Percentiles rank a stretch among this genome's conserved stretches.
These are phyloP conservation scores for Mycena latifolia DNA, from an alignment of 768 basidiomycete genomes.

Conservation along the genomic window DNA sequence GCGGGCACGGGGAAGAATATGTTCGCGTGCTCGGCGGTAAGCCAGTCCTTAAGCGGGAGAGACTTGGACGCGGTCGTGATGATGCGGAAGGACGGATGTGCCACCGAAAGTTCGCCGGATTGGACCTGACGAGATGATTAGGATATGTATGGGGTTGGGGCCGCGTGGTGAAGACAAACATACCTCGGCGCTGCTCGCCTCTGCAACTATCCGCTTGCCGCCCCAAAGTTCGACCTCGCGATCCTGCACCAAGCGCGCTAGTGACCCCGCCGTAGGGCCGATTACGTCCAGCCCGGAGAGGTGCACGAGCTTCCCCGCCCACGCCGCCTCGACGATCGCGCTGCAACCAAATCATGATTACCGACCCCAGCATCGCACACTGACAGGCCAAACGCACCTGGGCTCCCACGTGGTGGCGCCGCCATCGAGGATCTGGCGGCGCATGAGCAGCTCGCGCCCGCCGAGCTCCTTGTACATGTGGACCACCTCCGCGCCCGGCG, in stretches of 20 bases:
- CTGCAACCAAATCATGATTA: constrained; percentile 42
- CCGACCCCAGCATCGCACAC: not conserved
- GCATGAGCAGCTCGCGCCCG: constrained; percentile 74
- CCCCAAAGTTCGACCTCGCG: constrained; percentile 77
- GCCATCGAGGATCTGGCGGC: constrained; percentile 66
- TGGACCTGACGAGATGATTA: constrained; percentile 35
- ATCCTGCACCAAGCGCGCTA: constrained; percentile 71
- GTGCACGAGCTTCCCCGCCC: constrained; percentile 68
- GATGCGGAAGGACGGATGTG: constrained; percentile 71
- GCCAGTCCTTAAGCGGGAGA: constrained; percentile 75
- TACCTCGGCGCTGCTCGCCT: constrained; percentile 61
- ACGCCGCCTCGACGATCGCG: constrained; percentile 68
- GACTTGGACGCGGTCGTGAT: constrained; percentile 75
- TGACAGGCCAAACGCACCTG: constrained; percentile 57
- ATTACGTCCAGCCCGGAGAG: constrained; percentile 74
- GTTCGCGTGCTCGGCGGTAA: constrained; percentile 74
- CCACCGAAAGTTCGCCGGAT: constrained; percentile 57
- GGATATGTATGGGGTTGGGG: not conserved
- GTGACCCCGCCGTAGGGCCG: constrained; percentile 72
- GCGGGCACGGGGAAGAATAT: constrained; percentile 76
- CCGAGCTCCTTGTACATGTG: constrained; percentile 80
- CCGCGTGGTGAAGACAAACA: not conserved
- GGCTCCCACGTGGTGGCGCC: constrained; percentile 73
- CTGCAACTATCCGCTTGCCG: constrained; percentile 67
- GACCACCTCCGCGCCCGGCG: constrained; percentile 55